A percentile compares a stretch with the other conserved stretches of the same genome.
These are phyloP conservation scores for Tulasnella sp. DNA, from an alignment of 768 basidiomycete genomes.

Conservation along the genomic window DNA sequence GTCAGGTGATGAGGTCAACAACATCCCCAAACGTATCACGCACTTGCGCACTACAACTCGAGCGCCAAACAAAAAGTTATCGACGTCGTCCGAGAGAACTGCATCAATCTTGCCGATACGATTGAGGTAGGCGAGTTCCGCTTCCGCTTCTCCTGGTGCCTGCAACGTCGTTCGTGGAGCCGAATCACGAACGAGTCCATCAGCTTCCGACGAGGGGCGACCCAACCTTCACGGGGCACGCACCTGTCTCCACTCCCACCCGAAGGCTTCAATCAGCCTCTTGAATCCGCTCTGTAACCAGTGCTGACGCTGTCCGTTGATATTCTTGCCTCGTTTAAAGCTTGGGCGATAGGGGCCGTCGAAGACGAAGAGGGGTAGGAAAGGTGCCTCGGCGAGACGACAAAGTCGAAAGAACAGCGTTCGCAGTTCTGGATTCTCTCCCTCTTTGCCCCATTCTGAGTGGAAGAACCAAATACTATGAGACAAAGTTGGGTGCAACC, in stretches of 20 bases:
- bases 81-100: conserved; percentile 88
- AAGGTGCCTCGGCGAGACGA: conserved; percentile 63
- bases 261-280: conserved; percentile 45
- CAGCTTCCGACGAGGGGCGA: background rate
- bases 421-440: conserved; percentile 82
- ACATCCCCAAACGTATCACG: conserved; percentile 25
- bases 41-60: conserved; percentile 80
- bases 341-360: conserved; percentile 83
- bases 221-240: conserved; percentile 22
- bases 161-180: conserved; percentile 25
- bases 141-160: conserved; percentile 91
- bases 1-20: background rate
- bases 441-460: conserved; percentile 41
- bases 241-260: conserved; percentile 48
- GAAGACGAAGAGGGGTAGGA: conserved; percentile 87
- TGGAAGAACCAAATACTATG: conserved; percentile 43
- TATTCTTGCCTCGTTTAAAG: conserved; percentile 57
- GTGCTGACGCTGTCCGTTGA: conserved; percentile 35
- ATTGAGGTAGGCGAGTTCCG: conserved; percentile 85
- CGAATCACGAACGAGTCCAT: background rate
- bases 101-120: conserved; percentile 79
- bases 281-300: conserved; percentile 38
- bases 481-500: conserved; percentile 1
- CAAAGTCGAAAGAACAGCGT: conserved; percentile 84
- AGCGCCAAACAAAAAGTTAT: conserved; percentile 88